Evolutionary conservation across 2,329 filamentous ascomycete species (phyloP).

Genomic region (Fusarium keratoplasticum): DNA sequence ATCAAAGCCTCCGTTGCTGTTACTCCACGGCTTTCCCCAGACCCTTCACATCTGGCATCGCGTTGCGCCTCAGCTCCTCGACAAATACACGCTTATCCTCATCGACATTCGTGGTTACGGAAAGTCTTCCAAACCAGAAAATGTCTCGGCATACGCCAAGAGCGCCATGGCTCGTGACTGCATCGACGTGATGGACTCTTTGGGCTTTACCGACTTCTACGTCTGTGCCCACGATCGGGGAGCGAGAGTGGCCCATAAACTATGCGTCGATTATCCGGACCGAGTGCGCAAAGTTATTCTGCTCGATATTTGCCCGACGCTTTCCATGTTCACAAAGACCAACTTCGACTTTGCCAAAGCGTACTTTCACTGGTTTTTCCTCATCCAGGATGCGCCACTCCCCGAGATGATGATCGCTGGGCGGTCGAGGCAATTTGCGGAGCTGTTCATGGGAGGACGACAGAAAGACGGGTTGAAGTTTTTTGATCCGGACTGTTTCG

Average conservation of each 20-base stretch:
- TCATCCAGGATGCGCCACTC: conserved; percentile 64
- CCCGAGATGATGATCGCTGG: conserved; percentile 60
- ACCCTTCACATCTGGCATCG: conserved; percentile 64
- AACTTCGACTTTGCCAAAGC: conserved; percentile 57
- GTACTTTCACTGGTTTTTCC: conserved; percentile 71
- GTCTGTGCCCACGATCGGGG: conserved; percentile 69
- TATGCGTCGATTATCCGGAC: conserved; percentile 59
- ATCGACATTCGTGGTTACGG: conserved; percentile 66
- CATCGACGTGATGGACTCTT: conserved; percentile 56
- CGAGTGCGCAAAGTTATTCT: conserved; percentile 57
- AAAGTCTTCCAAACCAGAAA: conserved; percentile 58
- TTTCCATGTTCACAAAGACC: conserved; percentile 62
- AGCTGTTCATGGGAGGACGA: conserved; percentile 56
- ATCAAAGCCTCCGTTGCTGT: conserved; percentile 56
- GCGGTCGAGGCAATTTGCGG: conserved; percentile 53
- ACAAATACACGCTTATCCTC: conserved; percentile 56
- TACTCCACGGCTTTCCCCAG: conserved; percentile 66
- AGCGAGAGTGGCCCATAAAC: conserved; percentile 65
- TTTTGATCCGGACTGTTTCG: conserved; percentile 50
- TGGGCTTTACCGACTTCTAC: conserved; percentile 56
- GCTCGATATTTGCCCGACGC: conserved; percentile 66
- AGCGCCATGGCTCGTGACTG: conserved; percentile 62
- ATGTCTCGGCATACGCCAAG: conserved; percentile 56
- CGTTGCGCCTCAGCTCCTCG: conserved; percentile 53
- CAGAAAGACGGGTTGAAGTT: conserved; percentile 49